phyloP scores from a whole-genome alignment of 1,284 basidiomycete genomes.

The Thelephora terrestris region DNA sequence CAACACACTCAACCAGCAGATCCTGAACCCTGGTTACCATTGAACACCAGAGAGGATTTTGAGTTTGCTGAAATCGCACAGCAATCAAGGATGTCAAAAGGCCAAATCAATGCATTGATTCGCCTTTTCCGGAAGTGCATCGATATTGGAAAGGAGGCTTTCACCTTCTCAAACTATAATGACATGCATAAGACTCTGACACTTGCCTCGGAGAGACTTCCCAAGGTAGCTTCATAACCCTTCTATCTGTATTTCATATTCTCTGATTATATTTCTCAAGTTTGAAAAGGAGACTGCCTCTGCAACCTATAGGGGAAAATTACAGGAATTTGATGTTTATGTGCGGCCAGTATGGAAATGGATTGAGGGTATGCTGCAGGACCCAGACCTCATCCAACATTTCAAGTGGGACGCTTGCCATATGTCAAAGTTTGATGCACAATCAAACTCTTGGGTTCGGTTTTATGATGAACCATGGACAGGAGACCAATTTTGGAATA shows the following conservation, averaged over 20 bases:
- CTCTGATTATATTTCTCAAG: slow-evolving; percentile 6
- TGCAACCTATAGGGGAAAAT: slow-evolving; percentile 23
- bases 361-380: slow-evolving; percentile 7
- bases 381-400: slow-evolving; percentile 11
- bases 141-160: neutral
- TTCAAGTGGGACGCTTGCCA: slow-evolving; percentile 20
- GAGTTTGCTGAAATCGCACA: slow-evolving; percentile 18
- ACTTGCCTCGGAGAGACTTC: slow-evolving; percentile 1
- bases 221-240: slow-evolving; percentile 3
- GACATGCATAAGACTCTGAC: slow-evolving; percentile 8
- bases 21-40: slow-evolving; percentile 11
- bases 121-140: slow-evolving; percentile 9
- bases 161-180: slow-evolving; percentile 5
- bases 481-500: too few species aligned
- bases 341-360: neutral
- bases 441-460: too few species aligned
- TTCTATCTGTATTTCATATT: neutral
- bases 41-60: too few species aligned
- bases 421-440: too few species aligned
- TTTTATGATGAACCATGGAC: too few species aligned
- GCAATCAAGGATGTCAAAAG: slow-evolving; percentile 11
- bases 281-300: slow-evolving; percentile 7
- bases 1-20: neutral
- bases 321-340: slow-evolving; percentile 8
- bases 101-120: slow-evolving; percentile 13